A percentile compares a stretch with the other conserved stretches of the same genome.
phyloP scores from a whole-genome alignment of 331 rosid genomes.

The Erythrophleum ivorense region DNA sequence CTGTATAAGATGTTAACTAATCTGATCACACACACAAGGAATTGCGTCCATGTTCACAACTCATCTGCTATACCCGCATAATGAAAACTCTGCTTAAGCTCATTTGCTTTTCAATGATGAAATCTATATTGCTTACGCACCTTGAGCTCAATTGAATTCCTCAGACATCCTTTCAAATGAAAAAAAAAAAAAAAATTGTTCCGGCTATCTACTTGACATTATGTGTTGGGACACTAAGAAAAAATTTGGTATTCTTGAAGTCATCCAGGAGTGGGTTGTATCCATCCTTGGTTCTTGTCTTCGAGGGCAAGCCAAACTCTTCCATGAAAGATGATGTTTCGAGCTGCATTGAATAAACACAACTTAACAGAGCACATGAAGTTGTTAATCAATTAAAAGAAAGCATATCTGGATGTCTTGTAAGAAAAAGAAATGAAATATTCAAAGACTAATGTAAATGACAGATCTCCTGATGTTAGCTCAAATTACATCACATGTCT shows the following conservation, averaged over 20 bases:
- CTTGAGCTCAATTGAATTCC: slow-evolving; percentile 10
- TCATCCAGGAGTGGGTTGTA: slow-evolving; percentile 93
- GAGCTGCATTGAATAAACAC: slow-evolving; percentile 59
- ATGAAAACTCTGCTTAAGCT: neutral
- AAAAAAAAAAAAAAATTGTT: slow-evolving; percentile 20
- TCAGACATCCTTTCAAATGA: slow-evolving; percentile 22
- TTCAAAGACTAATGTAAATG: slow-evolving; percentile 19
- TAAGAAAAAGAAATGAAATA: neutral
- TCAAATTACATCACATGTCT: neutral
- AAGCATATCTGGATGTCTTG: neutral
- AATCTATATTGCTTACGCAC: neutral
- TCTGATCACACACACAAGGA: neutral
- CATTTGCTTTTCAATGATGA: slow-evolving; percentile 4
- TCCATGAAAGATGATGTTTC: slow-evolving; percentile 96
- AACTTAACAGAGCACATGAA: slow-evolving; percentile 22
- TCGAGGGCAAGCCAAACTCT: slow-evolving; percentile 91
- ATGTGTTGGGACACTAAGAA: slow-evolving; percentile 91
- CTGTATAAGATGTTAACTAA: neutral
- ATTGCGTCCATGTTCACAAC: too few species aligned
- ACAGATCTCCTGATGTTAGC: neutral
- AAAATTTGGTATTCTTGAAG: slow-evolving; percentile 91
- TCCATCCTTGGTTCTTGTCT: slow-evolving; percentile 89
- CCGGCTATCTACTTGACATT: slow-evolving; percentile 54
- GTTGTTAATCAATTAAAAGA: slow-evolving; percentile 10
- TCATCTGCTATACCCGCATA: neutral